These are phyloP conservation scores for Forsythia suspensa DNA, from an alignment of 257 asterid genomes.

Conservation along the genomic window DNA sequence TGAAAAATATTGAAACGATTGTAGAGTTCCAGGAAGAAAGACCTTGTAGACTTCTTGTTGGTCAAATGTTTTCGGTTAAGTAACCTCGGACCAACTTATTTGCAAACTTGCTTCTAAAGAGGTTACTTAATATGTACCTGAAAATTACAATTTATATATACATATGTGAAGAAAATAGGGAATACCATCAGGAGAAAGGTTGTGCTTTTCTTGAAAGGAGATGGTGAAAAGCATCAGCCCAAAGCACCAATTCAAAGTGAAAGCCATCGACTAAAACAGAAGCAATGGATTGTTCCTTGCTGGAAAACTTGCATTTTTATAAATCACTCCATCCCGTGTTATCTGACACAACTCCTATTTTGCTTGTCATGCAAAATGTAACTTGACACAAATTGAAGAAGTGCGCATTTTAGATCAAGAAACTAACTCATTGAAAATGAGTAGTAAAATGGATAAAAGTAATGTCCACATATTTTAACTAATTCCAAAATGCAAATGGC, in stretches of 20 bases:
- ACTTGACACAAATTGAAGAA: neutral
- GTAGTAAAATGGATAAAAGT: neutral
- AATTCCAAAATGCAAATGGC: neutral
- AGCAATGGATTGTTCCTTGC: neutral
- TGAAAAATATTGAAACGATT: neutral
- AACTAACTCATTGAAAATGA: neutral
- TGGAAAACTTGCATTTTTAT: neutral
- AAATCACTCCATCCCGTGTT: neutral
- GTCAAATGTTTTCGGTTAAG: slow-evolving; percentile 93
- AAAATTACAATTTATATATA: slow-evolving; percentile 22
- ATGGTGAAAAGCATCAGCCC: neutral
- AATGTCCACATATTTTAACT: neutral
- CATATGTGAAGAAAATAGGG: slow-evolving; percentile 18
- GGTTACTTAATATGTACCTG: slow-evolving; percentile 64
- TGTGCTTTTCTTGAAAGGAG: neutral
- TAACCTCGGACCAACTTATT: slow-evolving; percentile 83
- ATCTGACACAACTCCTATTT: too few species aligned
- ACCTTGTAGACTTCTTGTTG: slow-evolving; percentile 95
- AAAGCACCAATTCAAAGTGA: neutral
- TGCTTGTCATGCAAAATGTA: neutral
- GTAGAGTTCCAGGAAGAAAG: slow-evolving; percentile 22
- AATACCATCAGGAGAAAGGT: neutral
- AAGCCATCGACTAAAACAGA: neutral
- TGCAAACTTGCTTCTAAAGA: slow-evolving; percentile 70
- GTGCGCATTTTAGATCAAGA: neutral